Conservation (phyloP, 306 rosid species). For the Cicer chorassanicum region DNA sequence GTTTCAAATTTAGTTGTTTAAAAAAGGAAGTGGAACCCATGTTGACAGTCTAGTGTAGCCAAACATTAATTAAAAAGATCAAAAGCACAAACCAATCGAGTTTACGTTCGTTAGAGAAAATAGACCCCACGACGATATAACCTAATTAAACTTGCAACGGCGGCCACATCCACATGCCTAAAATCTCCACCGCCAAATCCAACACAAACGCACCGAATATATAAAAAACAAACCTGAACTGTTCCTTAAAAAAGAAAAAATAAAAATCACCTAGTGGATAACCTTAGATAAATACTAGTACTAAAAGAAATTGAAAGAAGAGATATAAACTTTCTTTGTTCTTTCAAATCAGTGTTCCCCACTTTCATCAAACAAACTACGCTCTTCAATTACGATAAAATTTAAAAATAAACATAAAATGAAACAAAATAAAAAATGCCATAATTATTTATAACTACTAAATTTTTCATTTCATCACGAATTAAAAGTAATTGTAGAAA, state of each 20-base stretch:
- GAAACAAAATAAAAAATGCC: background rate
- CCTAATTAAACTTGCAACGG: conserved; percentile 45
- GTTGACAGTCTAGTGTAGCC: background rate
- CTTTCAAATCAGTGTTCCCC: conserved; percentile 8
- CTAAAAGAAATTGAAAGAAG: background rate
- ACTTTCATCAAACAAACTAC: background rate
- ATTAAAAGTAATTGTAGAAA: conserved; percentile 37
- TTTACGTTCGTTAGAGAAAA: background rate
- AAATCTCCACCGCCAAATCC: conserved; percentile 36
- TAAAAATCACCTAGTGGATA: background rate
- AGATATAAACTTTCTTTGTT: background rate
- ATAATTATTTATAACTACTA: background rate
- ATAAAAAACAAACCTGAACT: background rate
- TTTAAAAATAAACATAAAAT: background rate
- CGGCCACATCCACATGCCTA: conserved; percentile 46
- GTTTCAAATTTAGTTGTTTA: no score
- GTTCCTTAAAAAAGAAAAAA: conserved; percentile 19
- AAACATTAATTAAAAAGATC: background rate
- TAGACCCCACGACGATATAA: conserved; percentile 28
- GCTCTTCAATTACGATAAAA: background rate
- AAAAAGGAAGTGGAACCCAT: background rate
- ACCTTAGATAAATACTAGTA: background rate
- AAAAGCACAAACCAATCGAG: conserved; percentile 27
- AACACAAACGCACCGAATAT: conserved; percentile 5
- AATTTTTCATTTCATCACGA: background rate